Evolutionary conservation across 306 rosid species (phyloP), one percentile per base, ranked within the genome.

Genomic region (Crotalaria pallida): DNA sequence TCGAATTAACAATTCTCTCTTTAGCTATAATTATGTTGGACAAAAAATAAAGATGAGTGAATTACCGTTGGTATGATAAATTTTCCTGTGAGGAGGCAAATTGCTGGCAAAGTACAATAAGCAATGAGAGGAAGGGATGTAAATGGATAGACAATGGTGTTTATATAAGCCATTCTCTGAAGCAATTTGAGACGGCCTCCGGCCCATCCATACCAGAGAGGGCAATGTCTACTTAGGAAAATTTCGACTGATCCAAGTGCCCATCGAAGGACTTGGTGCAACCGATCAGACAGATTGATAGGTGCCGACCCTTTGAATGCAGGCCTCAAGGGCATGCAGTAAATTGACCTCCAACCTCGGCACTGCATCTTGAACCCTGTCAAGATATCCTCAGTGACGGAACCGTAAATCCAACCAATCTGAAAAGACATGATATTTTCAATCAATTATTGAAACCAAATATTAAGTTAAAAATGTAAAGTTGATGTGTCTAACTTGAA

Each of bases 391-490:
- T 94, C 99, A 6, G 99, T 94, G 68, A 94, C 89, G 16, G 96
- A 94, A 16, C 99, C 99, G 55, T 94, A 94, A 69, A 94, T 94
- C 99, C 99, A 94, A 55, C 99, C 99, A 80, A 94, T 87, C 99
- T 94, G 82, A 56, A 58, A 52, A 77, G 19, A 44, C 51, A 78
- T 40, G 27, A 41, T 27, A 60, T 27, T 57, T 23, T 68, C 27
- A 66, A 70, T 73, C 58, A 67, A 59, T 41, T 2, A 9, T 31
- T n/a, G 15, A 48, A 44, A 77, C 40, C 4, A 38, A 31, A 22
- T n/a, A 26, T 60, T 27, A 73, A 57, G 73, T 57, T 5, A 40
- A 41, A 56, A 50, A 19, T 56, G n/a, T 38, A 36, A 59, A 49
- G 19, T 45, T 44, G 15, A 3, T 29, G 41, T 0, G 24, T 41